Evolutionary conservation across 352 stramenopile genomes (phyloP), one percentile per base, ranked within the genome.

Genomic region (Globisporangium nodosum): DNA sequence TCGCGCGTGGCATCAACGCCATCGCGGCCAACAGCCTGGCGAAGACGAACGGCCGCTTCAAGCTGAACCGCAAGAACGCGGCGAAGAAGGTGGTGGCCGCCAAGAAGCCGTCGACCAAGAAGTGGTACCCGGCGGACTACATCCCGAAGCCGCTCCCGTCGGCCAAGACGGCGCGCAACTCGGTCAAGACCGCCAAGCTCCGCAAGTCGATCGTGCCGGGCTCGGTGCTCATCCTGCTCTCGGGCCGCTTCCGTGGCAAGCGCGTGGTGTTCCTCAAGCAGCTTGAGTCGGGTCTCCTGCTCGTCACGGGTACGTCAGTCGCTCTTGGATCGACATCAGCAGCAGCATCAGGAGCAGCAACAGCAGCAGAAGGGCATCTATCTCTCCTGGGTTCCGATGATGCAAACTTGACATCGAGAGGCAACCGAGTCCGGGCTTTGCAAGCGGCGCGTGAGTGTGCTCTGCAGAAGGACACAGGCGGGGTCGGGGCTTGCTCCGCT

Each of bases 181-280:
- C 71, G 66, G 74, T 78, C 60, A 98, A 98, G 69, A 71, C 90
- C 40, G 87, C 94, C 58, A 98, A 97, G 78, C 83, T 99, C 21
- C 95, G 97, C 60, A 86, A 94, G 63, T 97, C 89, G 60, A 98
- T 99, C 81, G 97, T 87, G 49, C 96, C 97, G 11, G 97, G 97
- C 74, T 98, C 96, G 37, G 95, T 99, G 42, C 82, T 99, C 49
- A 99, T 99, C 73, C 78, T 99, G 61, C 82, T 99, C 16, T 94
- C 93, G 42, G 97, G 97, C 58, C 92, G 97, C 70, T 99, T 99
- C 85, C 88, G 93, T 73, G 97, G 97, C 81, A 99, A 99, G 90
- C 92, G 97, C 64, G 96, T 99, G n/a, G 96, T 99, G 33, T 99
- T 98, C 79, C 83, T 99, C 27, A 99, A 99, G 74, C 84, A 97